Base-by-base conservation (phyloP, 2,329 filamentous ascomycete genomes). In the Neonectria coccinea region DNA sequence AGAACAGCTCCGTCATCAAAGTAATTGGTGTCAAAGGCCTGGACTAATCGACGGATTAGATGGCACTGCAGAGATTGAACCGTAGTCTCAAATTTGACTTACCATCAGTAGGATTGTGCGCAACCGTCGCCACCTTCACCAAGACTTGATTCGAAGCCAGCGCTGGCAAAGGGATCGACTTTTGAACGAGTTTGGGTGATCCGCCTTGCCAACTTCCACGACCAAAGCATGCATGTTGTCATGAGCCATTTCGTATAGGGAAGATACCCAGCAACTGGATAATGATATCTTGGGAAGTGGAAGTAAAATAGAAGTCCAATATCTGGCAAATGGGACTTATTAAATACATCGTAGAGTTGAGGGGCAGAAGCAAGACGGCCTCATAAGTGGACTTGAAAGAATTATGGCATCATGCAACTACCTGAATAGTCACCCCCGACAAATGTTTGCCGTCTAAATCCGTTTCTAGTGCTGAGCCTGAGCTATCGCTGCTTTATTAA, bases 1-100 rank as follows among this genome's bases (percentile, higher is more conserved):
- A 80, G 68, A 20, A 81, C 74, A 14, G 75, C 69, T 3, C 74
- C 79, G 8, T 80, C 74, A 4, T 77, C 79, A 42, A 82, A 82
- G 2, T 73, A 74, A 41, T 80, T 77, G 2, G 45, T 6, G 54
- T 80, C 78, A 45, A 81, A 75, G 3, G 72, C 69, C 69, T 76
- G 71, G 4, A 79, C 79, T 78, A 6, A 2, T 8, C 3, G 33
- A 47, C 18, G 1, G 4, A 22, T 70, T 29, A 67, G 31, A 14
- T 22, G 16, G 5, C 11, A 5, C 8, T 22, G 22, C 22, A 3
- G 33, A 16, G 59, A 20, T 27, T 22, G 1, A 16, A 27, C 16
- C 8, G 29, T 14, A 10, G 20, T 2, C n/a, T 1, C 4, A 29
- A 4, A 4, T 5, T 29, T 14, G 4, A 5, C 51, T 33, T 56